These are phyloP conservation scores for Coemansia sp. DNA, from an alignment of 192 early-diverging fungal species.

Conservation along the genomic window DNA sequence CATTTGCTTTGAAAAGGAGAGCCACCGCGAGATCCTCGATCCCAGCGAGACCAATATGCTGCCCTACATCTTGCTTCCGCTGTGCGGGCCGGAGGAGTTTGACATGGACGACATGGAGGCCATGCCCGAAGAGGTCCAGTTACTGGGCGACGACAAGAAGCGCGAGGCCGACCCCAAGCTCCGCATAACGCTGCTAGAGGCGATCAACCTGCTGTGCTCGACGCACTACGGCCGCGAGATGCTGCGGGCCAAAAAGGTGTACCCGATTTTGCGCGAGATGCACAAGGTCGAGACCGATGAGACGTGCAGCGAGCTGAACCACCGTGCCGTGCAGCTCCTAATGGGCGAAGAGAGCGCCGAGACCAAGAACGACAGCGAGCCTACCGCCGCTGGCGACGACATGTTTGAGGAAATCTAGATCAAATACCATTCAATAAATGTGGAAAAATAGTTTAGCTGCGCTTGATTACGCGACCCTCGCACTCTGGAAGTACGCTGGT, in stretches of 20 bases:
- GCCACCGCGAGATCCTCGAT: conserved; percentile 66
- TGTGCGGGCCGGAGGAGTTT: conserved; percentile 88
- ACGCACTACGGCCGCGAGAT: conserved; percentile 76
- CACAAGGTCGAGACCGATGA: conserved; percentile 76
- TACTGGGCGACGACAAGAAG: conserved; percentile 76
- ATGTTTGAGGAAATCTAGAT: conserved; percentile 36
- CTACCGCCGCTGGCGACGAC: conserved; percentile 4
- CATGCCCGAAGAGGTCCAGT: conserved; percentile 90
- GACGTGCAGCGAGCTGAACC: conserved; percentile 65
- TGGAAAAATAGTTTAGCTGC: background rate
- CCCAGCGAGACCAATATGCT: conserved; percentile 74
- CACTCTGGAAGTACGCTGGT: conserved; percentile 77
- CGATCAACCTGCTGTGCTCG: conserved; percentile 71
- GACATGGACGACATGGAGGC: conserved; percentile 89
- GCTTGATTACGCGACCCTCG: conserved; percentile 57
- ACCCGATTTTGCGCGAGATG: conserved; percentile 80
- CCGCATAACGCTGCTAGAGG: conserved; percentile 73
- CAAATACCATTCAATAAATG: background rate
- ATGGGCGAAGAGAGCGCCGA: conserved; percentile 70
- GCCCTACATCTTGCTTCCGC: conserved; percentile 83
- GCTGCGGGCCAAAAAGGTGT: conserved; percentile 76
- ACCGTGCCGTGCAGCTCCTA: conserved; percentile 80
- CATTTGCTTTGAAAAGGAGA: conserved; percentile 73
- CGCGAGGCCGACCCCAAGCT: conserved; percentile 78
- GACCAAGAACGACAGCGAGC: conserved; percentile 35